Conservation (phyloP, 208 protist species). For the Trypanosoma grayi region DNA sequence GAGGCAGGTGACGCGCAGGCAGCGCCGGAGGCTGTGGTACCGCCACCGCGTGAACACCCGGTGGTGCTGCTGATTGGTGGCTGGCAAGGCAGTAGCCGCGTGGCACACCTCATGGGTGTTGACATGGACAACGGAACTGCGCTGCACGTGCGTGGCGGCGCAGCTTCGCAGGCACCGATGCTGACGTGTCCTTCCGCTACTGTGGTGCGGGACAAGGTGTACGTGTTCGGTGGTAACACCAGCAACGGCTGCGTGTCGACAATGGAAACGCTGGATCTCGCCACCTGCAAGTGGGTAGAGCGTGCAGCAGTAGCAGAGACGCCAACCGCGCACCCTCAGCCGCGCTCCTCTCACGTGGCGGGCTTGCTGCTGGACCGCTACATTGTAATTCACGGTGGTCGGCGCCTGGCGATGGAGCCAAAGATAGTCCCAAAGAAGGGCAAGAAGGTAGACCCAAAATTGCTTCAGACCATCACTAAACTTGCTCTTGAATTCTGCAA, state of each 20-base stretch:
- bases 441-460: slow-evolving; percentile 21
- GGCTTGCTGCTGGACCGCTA: slow-evolving; percentile 55
- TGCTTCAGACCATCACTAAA: neutral
- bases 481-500: slow-evolving; percentile 19
- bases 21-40: neutral
- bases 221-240: slow-evolving; percentile 65
- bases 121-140: slow-evolving; percentile 7
- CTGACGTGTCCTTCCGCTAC: slow-evolving; percentile 49
- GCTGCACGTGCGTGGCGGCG: slow-evolving; percentile 8
- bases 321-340: slow-evolving; percentile 14
- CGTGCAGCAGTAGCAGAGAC: neutral
- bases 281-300: slow-evolving; percentile 13
- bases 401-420: slow-evolving; percentile 27
- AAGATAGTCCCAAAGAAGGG: slow-evolving; percentile 8
- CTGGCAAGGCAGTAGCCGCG: slow-evolving; percentile 41
- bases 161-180: slow-evolving; percentile 1
- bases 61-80: slow-evolving; percentile 52
- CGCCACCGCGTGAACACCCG: slow-evolving; percentile 10
- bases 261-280: slow-evolving; percentile 32
- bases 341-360: slow-evolving; percentile 62
- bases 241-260: slow-evolving; percentile 26
- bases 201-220: slow-evolving; percentile 28
- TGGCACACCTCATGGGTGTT: slow-evolving; percentile 30
- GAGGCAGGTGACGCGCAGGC: neutral
- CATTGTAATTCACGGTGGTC: slow-evolving; percentile 65